These are phyloP conservation scores for Alternaria novae-zelandiae DNA, from an alignment of 2,329 filamentous ascomycete genomes.

Conservation along the genomic window DNA sequence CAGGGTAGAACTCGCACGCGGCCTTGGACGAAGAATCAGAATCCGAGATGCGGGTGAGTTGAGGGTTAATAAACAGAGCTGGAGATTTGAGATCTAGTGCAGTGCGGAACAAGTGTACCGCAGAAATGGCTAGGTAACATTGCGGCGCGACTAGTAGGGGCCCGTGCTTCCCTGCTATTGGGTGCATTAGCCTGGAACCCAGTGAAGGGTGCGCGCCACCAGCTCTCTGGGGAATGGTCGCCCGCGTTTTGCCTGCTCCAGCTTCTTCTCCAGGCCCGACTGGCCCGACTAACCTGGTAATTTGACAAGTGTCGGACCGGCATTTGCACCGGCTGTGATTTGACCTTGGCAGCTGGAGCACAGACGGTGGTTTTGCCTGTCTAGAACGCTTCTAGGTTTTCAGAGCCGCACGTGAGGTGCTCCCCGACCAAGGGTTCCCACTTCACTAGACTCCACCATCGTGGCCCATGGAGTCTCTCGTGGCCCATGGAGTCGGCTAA, in stretches of 20 bases:
- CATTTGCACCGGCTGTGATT: background rate
- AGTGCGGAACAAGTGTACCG: background rate
- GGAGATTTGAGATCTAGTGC: background rate
- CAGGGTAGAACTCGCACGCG: background rate
- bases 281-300: background rate
- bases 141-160: background rate
- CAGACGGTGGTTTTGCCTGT: background rate
- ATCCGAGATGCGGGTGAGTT: background rate
- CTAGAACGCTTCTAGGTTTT: background rate
- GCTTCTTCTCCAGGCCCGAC: background rate
- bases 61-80: background rate
- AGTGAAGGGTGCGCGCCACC: background rate
- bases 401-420: conserved; percentile 1
- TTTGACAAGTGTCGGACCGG: conserved; percentile 3
- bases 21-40: background rate
- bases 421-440: background rate
- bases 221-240: background rate
- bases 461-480: background rate
- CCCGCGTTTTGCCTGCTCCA: background rate
- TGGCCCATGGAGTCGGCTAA: background rate
- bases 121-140: background rate
- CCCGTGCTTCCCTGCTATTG: background rate
- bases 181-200: background rate
- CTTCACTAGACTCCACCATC: background rate
- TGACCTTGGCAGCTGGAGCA: background rate